Conservation (phyloP, 1,139 yeast species). For the Suzukiozyma palmioleophila region DNA sequence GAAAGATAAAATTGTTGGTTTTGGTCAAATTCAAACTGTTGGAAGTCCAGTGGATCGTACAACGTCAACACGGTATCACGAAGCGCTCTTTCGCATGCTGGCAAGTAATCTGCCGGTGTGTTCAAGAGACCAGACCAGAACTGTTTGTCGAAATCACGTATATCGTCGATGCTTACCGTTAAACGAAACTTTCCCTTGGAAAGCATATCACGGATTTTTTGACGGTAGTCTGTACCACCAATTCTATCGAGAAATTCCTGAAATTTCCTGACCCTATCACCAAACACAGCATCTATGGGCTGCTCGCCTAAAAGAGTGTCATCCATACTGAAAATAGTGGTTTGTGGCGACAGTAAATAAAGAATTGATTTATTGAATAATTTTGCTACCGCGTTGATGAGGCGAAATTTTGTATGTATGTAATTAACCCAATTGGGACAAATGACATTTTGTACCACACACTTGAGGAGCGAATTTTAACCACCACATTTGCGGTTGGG, state of each 20-base stretch:
- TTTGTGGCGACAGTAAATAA: not conserved
- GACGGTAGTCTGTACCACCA: slow-evolving; percentile 57
- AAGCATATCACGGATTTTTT: slow-evolving; percentile 68
- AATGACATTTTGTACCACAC: slow-evolving; percentile 7
- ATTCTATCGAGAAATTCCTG: slow-evolving; percentile 76
- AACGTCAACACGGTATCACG: slow-evolving; percentile 74
- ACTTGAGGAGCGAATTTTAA: too few relatives aligned
- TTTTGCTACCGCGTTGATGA: slow-evolving; percentile 21
- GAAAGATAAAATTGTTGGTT: slow-evolving; percentile 71
- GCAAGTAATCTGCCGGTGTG: slow-evolving; percentile 79
- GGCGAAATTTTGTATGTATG: slow-evolving; percentile 1
- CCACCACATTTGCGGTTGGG: too few relatives aligned
- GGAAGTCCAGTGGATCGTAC: slow-evolving; percentile 51
- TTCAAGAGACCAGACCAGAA: slow-evolving; percentile 77
- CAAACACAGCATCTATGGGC: slow-evolving; percentile 48
- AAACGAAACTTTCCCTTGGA: slow-evolving; percentile 63
- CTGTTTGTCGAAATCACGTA: slow-evolving; percentile 76
- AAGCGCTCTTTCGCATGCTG: slow-evolving; percentile 86
- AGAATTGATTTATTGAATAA: slow-evolving; percentile 1
- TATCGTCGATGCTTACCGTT: slow-evolving; percentile 75
- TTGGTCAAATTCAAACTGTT: slow-evolving; percentile 44
- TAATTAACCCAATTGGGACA: slow-evolving; percentile 27
- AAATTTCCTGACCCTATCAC: slow-evolving; percentile 83
- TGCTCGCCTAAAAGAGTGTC: slow-evolving; percentile 20
- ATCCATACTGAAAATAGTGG: slow-evolving; percentile 12